Percentiles rank a stretch among this genome's conserved stretches.
Evolutionary conservation across 306 rosid species (phyloP).

Genomic region (Luffa acutangula): DNA sequence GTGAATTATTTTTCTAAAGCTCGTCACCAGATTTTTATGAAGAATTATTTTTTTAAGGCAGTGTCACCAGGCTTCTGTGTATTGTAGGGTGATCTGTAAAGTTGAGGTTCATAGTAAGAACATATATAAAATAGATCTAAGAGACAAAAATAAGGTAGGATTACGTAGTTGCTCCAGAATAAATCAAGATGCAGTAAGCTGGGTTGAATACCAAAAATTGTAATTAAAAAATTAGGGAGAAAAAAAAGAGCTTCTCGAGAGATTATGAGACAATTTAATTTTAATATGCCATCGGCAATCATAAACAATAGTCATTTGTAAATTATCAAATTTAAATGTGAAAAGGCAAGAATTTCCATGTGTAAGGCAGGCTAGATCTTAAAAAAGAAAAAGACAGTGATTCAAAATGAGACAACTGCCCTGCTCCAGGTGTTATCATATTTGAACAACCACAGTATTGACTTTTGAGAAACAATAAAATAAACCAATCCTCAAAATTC

Average conservation of each 20-base stretch:
- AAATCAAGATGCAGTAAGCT: neutral
- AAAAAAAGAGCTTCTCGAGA: neutral
- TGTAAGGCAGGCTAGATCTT: neutral
- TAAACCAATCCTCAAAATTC: neutral
- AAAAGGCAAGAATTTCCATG: neutral
- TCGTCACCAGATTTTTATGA: neutral
- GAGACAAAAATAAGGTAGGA: neutral
- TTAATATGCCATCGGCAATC: neutral
- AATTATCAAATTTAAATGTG: neutral
- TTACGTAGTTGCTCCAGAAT: neutral
- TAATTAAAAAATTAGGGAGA: neutral
- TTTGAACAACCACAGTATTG: neutral
- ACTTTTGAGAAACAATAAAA: neutral
- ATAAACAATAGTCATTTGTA: neutral
- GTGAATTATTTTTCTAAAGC: neutral
- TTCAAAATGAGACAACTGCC: neutral
- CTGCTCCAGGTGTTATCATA: neutral
- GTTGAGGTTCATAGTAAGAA: neutral
- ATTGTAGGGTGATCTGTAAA: neutral
- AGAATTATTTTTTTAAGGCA: neutral
- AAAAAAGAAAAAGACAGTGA: neutral
- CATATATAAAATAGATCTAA: neutral
- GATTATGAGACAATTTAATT: neutral
- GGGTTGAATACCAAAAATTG: neutral
- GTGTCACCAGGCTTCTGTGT: neutral